Conservation (phyloP, 768 basidiomycete species). For the Hydnum rufescens region DNA sequence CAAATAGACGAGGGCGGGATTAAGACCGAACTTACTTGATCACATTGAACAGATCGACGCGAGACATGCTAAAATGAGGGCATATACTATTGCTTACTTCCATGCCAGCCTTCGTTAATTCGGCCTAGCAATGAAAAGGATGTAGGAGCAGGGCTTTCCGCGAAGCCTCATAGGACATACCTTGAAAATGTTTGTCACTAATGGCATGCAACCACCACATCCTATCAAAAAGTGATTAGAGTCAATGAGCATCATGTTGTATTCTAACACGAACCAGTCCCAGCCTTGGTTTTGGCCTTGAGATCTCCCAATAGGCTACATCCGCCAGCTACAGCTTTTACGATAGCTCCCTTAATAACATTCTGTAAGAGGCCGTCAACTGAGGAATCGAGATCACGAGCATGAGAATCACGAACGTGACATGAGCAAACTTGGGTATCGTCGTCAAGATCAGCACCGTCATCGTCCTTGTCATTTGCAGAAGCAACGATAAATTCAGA, state of each 20-base stretch:
- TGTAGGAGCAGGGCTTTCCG: neutral
- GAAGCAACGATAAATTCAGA: constrained; percentile 45
- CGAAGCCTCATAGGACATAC: constrained; percentile 7
- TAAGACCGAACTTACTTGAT: constrained; percentile 21
- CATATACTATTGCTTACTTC: constrained; percentile 40
- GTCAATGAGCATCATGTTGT: too few relatives aligned
- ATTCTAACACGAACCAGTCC: too few relatives aligned
- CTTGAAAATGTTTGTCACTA: constrained; percentile 28
- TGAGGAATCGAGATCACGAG: constrained; percentile 14
- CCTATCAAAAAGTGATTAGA: too few relatives aligned
- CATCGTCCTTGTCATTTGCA: constrained; percentile 29
- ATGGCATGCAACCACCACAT: constrained; percentile 54
- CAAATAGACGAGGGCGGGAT: constrained; percentile 34
- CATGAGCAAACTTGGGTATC: constrained; percentile 56
- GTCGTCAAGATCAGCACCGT: constrained; percentile 48
- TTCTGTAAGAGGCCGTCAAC: neutral
- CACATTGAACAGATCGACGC: constrained; percentile 47
- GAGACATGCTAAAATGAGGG: constrained; percentile 40
- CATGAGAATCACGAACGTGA: constrained; percentile 23
- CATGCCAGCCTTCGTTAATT: constrained; percentile 49
- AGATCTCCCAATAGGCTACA: constrained; percentile 30
- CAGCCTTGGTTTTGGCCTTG: constrained; percentile 48
- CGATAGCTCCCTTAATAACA: neutral
- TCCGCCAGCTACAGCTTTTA: constrained; percentile 30
- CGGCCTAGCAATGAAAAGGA: constrained; percentile 25